Percentiles rank a stretch among this genome's conserved stretches.
Conservation (phyloP, 352 stramenopile genomes). For the Phytophthora aleatoria region DNA sequence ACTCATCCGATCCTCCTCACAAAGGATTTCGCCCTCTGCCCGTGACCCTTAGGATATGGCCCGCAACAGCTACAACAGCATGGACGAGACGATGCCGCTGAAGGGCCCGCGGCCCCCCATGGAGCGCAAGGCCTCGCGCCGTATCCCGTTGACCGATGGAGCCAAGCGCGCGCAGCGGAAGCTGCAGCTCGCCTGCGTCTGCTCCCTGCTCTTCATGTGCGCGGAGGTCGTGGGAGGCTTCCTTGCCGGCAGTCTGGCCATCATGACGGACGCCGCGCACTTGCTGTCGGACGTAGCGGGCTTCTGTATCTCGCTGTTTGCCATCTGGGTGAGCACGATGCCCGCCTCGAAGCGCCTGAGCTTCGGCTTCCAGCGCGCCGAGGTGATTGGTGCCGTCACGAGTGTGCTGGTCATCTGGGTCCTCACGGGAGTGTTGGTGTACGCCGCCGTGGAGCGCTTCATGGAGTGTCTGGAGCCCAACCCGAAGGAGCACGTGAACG, state of each 20-base stretch:
- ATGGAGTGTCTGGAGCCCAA: constrained; percentile 77
- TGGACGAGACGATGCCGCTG: constrained; percentile 63
- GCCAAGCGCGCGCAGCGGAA: constrained; percentile 68
- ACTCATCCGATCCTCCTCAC: constrained; percentile 8
- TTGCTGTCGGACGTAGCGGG: constrained; percentile 74
- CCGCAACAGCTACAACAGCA: constrained; percentile 45
- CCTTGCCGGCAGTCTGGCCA: constrained; percentile 92
- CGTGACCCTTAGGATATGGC: constrained; percentile 8
- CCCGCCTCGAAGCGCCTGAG: constrained; percentile 83
- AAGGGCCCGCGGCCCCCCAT: constrained; percentile 32
- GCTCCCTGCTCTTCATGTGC: constrained; percentile 93
- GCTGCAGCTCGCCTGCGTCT: constrained; percentile 67
- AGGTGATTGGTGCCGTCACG: constrained; percentile 95
- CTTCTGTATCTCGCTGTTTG: constrained; percentile 81
- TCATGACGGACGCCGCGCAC: constrained; percentile 91
- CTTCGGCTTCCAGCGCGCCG: constrained; percentile 95
- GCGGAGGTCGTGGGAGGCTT: constrained; percentile 96
- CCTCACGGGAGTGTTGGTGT: constrained; percentile 93
- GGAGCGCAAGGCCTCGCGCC: constrained; percentile 37
- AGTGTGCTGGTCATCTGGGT: constrained; percentile 94
- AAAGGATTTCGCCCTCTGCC: constrained; percentile 25
- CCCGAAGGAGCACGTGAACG: constrained; percentile 90
- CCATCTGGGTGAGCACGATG: constrained; percentile 69
- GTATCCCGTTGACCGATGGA: constrained; percentile 57
- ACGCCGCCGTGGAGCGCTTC: constrained; percentile 92